Percentiles rank a stretch among this genome's conserved stretches.
Conservation (phyloP, 768 basidiomycete genomes). For the Hemileccinum impolitum region DNA sequence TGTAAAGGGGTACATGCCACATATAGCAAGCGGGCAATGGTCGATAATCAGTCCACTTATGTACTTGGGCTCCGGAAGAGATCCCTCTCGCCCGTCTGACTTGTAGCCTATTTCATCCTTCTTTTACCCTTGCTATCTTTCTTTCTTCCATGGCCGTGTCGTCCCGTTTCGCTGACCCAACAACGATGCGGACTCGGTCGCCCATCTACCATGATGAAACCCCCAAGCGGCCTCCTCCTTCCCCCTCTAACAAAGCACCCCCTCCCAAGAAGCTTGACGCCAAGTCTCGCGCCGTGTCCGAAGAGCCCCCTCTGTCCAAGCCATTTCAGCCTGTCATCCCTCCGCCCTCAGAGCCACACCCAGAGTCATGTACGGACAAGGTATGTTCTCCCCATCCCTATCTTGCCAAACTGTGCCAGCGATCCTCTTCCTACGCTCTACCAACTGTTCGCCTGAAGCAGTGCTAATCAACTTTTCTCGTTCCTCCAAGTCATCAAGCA, state of each 20-base stretch:
- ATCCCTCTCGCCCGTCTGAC: conserved; percentile 23
- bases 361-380: conserved; percentile 27
- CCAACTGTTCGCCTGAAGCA: background rate
- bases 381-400: conserved; percentile 14
- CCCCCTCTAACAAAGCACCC: conserved; percentile 30
- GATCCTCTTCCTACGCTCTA: background rate
- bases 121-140: conserved; percentile 9
- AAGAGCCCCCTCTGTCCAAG: conserved; percentile 19
- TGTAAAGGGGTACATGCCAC: conserved; percentile 3
- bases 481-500: conserved; percentile 7
- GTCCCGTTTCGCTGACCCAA: conserved; percentile 27
- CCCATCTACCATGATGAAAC: conserved; percentile 27
- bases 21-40: conserved; percentile 24
- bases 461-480: conserved; percentile 7
- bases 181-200: conserved; percentile 29
- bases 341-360: conserved; percentile 11
- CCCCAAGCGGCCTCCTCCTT: conserved; percentile 31
- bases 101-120: conserved; percentile 26
- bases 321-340: conserved; percentile 1
- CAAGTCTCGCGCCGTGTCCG: conserved; percentile 31
- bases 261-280: conserved; percentile 31
- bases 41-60: conserved; percentile 34
- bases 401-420: background rate
- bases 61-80: conserved; percentile 23
- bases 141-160: conserved; percentile 18